Evolutionary conservation across 306 rosid genomes (phyloP).

Genomic region (Gastrolobium villosum): DNA sequence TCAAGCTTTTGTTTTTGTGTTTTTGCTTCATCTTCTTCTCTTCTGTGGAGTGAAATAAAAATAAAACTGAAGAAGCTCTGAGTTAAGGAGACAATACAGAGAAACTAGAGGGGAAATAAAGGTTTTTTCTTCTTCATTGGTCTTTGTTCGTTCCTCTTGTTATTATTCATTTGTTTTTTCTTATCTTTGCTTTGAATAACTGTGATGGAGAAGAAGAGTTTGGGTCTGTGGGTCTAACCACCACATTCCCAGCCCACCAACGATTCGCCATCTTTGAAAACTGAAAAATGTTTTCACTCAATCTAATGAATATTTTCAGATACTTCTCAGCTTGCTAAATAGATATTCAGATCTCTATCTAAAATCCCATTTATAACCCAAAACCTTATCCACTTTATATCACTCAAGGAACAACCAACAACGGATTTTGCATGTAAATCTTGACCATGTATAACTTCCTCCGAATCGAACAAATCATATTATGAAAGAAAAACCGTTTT

Average conservation of each 20-base stretch:
- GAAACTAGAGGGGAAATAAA: slow-evolving; percentile 13
- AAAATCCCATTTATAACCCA: no score
- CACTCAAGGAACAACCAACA: not conserved
- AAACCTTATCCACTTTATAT: slow-evolving; percentile 30
- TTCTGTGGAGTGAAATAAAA: slow-evolving; percentile 1
- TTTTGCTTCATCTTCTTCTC: slow-evolving; percentile 22
- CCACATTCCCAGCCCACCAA: slow-evolving; percentile 85
- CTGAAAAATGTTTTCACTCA: not conserved
- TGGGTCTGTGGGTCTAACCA: slow-evolving; percentile 60
- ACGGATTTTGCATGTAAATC: slow-evolving; percentile 50
- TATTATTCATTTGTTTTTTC: not conserved
- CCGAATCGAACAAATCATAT: slow-evolving; percentile 35
- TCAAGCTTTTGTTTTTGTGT: not conserved
- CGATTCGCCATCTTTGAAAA: slow-evolving; percentile 68
- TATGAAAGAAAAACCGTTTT: not conserved
- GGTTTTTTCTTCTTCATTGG: slow-evolving; percentile 51
- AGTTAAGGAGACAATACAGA: slow-evolving; percentile 1
- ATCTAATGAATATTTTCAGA: not conserved
- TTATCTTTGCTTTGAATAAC: slow-evolving; percentile 10
- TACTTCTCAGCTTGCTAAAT: no score
- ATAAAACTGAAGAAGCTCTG: slow-evolving; percentile 10
- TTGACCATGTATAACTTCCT: slow-evolving; percentile 11
- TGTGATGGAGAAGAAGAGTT: slow-evolving; percentile 61
- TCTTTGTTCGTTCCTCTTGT: slow-evolving; percentile 30
- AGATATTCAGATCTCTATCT: no score